Percentiles rank a stretch among this genome's conserved stretches.
Evolutionary conservation across 305 asterid species (phyloP).

Genomic region (Withania somnifera): DNA sequence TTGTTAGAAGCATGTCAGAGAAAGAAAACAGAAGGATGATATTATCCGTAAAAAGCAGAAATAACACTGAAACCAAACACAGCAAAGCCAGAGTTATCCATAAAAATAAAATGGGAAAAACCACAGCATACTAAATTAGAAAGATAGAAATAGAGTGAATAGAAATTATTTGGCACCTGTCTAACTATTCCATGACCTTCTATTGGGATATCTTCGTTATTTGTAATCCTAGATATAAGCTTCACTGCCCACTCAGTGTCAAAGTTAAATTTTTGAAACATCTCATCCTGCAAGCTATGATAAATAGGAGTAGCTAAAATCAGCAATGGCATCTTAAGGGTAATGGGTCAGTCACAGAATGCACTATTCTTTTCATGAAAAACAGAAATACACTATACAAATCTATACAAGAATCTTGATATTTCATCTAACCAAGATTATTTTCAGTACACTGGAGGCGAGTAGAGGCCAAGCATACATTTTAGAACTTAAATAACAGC

Average conservation of each 20-base stretch:
- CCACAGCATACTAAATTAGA: not conserved
- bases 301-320: not conserved
- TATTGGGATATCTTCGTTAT: conserved; percentile 86
- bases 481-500: not conserved
- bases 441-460: not conserved
- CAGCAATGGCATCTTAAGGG: conserved; percentile 3
- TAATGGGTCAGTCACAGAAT: not conserved
- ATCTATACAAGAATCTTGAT: not conserved
- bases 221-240: conserved; percentile 78
- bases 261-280: conserved; percentile 92
- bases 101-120: not conserved
- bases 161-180: conserved; percentile 40
- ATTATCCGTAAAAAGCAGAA: not conserved
- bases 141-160: not conserved
- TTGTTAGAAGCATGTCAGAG: not conserved
- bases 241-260: conserved; percentile 97
- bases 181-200: conserved; percentile 80
- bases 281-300: conserved; percentile 93
- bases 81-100: not conserved
- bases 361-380: not conserved
- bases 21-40: not conserved
- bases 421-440: not conserved
- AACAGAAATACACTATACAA: not conserved
- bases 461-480: not conserved
- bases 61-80: not conserved